Evolutionary conservation across 495 filamentous ascomycete genomes (phyloP), one percentile per base, ranked within the genome.

Genomic region (Neohortaea acidophila): DNA sequence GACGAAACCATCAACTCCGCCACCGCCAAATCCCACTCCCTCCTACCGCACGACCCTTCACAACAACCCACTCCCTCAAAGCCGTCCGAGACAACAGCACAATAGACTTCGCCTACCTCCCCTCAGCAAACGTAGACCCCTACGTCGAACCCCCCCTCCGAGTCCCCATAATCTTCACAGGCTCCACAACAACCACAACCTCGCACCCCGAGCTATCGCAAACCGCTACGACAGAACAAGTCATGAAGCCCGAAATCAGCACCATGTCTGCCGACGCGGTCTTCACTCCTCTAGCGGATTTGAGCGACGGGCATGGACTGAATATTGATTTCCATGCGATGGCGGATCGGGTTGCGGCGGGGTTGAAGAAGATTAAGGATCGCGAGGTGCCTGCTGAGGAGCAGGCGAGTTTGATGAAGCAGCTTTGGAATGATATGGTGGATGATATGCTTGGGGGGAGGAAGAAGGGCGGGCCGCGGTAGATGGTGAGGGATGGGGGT

Each of bases 81-180:
- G 52, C 66, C 40, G 57, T 66, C 41, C 61, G 66, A 44, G 73
- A 77, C 60, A 59, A 56, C 42, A 73, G 70, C 27, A 69, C 72
- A 21, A 72, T 78, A 37, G 74, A 77, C 61, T 73, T 77, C 45
- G 66, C 65, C 49, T 75, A 67, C 63, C 59, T 79, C 56, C 74
- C 74, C 21, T 59, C 64, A 36, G 56, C 59, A 33, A 62, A 66
- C 35, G 43, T 67, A 14, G 63, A 67, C 25, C 46, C 53, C 8
- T 28, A 15, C 2, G 24, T 36, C 22, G 25, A 43, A 39, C 2
- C 23, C 23, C 5, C 24, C 17, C 26, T 25, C 21, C 21, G n/a
- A 10, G 21, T 25, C 19, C 4, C 13, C 20, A 24, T 43, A 11
- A 24, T 44, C 8, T 66, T 35, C 72, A 72, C 48, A 59, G 76